Evolutionary conservation across 257 asterid species (phyloP).

Genomic region (Capsicum baccatum): DNA sequence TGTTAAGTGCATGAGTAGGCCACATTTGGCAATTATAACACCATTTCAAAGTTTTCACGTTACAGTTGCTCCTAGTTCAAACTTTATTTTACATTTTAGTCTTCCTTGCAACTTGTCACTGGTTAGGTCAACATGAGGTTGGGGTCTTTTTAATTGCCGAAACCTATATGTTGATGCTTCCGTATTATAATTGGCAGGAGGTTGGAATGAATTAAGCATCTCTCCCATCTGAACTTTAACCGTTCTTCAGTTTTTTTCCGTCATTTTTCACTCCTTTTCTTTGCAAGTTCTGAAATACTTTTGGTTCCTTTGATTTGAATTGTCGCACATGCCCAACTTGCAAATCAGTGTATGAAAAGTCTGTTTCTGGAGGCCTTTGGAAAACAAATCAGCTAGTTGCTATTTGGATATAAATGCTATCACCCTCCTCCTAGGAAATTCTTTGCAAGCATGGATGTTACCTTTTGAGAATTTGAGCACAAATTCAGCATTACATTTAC

Average conservation of each 20-base stretch:
- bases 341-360: too few species aligned
- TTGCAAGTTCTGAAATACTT: background rate
- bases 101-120: background rate
- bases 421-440: background rate
- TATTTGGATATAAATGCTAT: background rate
- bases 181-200: background rate
- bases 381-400: too few species aligned
- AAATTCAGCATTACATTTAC: background rate
- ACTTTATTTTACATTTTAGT: slow-evolving; percentile 8
- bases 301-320: slow-evolving; percentile 7
- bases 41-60: background rate
- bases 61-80: background rate
- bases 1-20: background rate
- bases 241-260: background rate
- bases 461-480: background rate
- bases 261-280: background rate
- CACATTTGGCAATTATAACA: background rate
- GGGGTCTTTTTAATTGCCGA: background rate
- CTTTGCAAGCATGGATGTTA: background rate
- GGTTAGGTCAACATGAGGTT: background rate
- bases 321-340: too few species aligned
- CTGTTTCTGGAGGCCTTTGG: too few species aligned
- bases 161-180: background rate
- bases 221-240: background rate
- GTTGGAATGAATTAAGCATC: background rate